Base-by-base conservation (phyloP, 2,329 filamentous ascomycete species). In the Talaromyces islandicus region DNA sequence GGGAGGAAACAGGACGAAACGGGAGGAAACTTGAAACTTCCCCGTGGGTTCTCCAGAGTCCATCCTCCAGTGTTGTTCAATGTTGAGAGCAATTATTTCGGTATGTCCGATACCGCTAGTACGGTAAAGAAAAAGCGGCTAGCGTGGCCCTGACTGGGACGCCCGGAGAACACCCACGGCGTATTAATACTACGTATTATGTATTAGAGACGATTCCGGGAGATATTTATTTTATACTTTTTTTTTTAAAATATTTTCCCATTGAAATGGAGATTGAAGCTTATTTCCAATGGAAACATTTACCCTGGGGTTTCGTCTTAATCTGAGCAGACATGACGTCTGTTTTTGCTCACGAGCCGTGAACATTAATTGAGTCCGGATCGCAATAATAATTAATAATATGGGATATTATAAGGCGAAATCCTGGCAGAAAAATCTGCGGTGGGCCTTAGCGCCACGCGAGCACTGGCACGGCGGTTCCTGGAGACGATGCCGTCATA, bases 41-140 rank as follows among this genome's bases (percentile, higher is more conserved):
- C 48, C 48, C 48, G 25, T 52, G 48, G 48, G 48, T 52, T 52
- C 48, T 52, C 48, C 48, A 51, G n/a, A n/a, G n/a, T n/a, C n/a
- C n/a, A n/a, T n/a, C n/a, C n/a, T n/a, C n/a, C n/a, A n/a, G n/a
- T n/a, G n/a, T n/a, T n/a, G n/a, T n/a, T n/a, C n/a, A n/a, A n/a
- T n/a, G n/a, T n/a, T n/a, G n/a, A n/a, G n/a, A n/a, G n/a, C n/a
- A n/a, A n/a, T n/a, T 43, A 19, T 46, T 17, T 46, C 43, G 43
- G 43, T 46, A 46, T 24, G 19, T 46, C 43, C 43, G 43, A 46
- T 24, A 46, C 43, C n/a, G 43, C n/a, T 46, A 46, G 43, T 46
- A 46, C n/a, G 43, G 43, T 46, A 46, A 46, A 10, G 7, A 21
- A 46, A 46, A 46, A 24, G 10, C n/a, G 43, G 43, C 21, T 46